These are phyloP conservation scores for Simmondsia chinensis DNA, from an alignment of 148 eudicot species.

Conservation along the genomic window DNA sequence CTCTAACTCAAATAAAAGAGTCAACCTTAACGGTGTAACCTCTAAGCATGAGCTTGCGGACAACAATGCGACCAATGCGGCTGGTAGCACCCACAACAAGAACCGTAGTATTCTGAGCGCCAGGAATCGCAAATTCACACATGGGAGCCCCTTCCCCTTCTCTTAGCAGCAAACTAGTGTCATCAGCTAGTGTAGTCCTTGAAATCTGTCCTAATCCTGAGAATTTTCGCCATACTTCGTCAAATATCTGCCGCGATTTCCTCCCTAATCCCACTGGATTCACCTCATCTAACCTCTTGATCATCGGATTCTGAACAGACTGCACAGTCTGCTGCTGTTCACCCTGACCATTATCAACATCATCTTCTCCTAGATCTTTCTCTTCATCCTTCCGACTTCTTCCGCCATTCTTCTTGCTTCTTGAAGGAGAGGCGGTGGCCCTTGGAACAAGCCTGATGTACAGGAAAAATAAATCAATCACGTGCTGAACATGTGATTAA, in stretches of 20 bases:
- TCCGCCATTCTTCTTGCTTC: too few relatives aligned
- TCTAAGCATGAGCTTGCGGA: conserved; percentile 94
- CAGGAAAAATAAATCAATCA: too few relatives aligned
- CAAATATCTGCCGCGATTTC: conserved; percentile 79
- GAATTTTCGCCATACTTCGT: conserved; percentile 89
- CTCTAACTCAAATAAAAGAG: not conserved
- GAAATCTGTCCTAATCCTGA: conserved; percentile 87
- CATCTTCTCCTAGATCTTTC: too few relatives aligned
- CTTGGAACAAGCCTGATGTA: too few relatives aligned
- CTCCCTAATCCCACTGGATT: conserved; percentile 94
- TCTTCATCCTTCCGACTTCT: too few relatives aligned
- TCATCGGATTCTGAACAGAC: too few relatives aligned
- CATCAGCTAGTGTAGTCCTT: conserved; percentile 52
- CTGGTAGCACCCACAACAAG: conserved; percentile 97
- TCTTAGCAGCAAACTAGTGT: conserved; percentile 31
- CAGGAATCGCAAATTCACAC: conserved; percentile 87
- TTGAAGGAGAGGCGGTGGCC: too few relatives aligned
- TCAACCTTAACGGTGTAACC: conserved; percentile 86
- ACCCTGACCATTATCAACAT: too few relatives aligned
- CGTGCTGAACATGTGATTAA: too few relatives aligned
- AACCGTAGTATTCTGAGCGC: conserved; percentile 92
- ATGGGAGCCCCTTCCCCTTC: conserved; percentile 61
- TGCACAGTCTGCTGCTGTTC: too few relatives aligned
- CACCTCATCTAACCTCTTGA: conserved; percentile 68
- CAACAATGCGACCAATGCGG: conserved; percentile 87